Base-by-base conservation (phyloP, 2,329 filamentous ascomycete genomes). In the Neonectria hederae region DNA sequence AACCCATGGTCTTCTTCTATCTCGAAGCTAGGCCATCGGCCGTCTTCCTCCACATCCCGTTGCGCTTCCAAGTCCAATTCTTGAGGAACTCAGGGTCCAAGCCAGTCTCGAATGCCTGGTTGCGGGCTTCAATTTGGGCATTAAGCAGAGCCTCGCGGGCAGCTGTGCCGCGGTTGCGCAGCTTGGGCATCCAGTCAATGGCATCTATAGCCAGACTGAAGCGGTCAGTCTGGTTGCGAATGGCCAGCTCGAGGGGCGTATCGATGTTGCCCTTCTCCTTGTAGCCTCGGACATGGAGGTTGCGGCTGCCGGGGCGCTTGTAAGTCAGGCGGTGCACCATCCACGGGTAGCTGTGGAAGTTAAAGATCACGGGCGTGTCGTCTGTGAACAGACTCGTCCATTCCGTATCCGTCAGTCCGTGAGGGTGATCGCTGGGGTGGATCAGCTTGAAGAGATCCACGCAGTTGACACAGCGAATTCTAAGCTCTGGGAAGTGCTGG, bases 221-320 rank as follows among this genome's bases (percentile, higher is more conserved):
- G 28, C 92, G 85, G 79, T 94, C 92, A 0, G 91, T 92, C 72
- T 90, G 84, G 79, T 94, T 94, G 64, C 91, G 85, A 75, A 94
- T 92, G 28, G 91, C 91, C 67, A 94, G 81, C 79, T 93, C 91
- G 21, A 94, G 87, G 1, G 91, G 92, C 0, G 92, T 94, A 76
- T 94, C 90, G 70, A 94, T 94, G 76, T 94, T 94, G 51, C 92
- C 92, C 84, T 94, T 94, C 82, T 94, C 91, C 74, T 86, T 89
- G 82, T 94, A 94, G 1, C 92, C 92, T 32, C 89, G 84, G n/a
- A 94, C 92, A 72, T 92, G 88, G 66, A 94, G 78, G 77, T 92
- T 89, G 49, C 83, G 76, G 76, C 85, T 87, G 5, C 90, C 91
- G 2, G 88, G 89, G 1, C 91, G 88, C 80, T 91, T 90, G 81